Percentiles rank a stretch among this genome's conserved stretches.
phyloP scores from a whole-genome alignment of 257 asterid genomes.

The Parsonsia alboflavescens region DNA sequence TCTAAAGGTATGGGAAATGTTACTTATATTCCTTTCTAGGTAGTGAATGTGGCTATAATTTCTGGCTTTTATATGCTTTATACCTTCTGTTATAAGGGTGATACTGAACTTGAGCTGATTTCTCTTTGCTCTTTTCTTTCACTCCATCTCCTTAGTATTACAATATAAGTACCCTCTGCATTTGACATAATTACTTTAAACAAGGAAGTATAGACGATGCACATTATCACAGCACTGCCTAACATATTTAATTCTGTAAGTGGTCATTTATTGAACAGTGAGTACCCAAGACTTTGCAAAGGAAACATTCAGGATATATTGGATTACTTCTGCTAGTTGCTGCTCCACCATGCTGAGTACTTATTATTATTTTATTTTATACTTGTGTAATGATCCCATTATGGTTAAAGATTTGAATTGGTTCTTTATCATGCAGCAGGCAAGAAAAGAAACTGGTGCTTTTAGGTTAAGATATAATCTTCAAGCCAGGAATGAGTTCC shows the following conservation, averaged over 20 bases:
- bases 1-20: conserved; percentile 55
- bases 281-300: not conserved
- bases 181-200: not conserved
- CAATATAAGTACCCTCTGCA: not conserved
- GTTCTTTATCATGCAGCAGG: not conserved
- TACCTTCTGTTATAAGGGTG: not conserved
- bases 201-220: not conserved
- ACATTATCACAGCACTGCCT: not conserved
- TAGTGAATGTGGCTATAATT: not conserved
- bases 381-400: not conserved
- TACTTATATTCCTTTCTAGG: not conserved
- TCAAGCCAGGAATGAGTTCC: not conserved
- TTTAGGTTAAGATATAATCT: not conserved
- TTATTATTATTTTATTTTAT: not conserved
- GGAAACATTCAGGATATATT: not conserved
- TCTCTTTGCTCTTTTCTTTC: not conserved
- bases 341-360: not conserved
- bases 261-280: not conserved
- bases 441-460: not conserved
- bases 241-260: not conserved
- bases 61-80: not conserved
- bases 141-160: not conserved
- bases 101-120: not conserved
- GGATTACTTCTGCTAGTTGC: not conserved
- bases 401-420: not conserved